Evolutionary conservation across 2,329 filamentous ascomycete genomes (phyloP).

Genomic region (Penicillium decumbens): DNA sequence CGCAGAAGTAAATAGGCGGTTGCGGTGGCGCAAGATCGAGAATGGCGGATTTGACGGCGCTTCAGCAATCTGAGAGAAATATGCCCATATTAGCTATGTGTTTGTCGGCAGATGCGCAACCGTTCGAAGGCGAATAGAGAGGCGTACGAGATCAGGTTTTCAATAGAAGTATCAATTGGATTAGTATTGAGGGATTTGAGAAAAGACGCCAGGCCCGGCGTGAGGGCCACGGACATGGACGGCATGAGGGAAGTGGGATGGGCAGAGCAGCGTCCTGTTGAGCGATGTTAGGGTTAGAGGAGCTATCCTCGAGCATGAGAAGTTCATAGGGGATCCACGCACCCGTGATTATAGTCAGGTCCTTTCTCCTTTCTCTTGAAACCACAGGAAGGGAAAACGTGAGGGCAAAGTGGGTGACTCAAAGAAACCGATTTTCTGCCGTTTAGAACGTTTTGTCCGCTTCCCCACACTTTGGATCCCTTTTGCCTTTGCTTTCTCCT

Average conservation of each 20-base stretch:
- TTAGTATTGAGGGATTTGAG: conserved; percentile 72
- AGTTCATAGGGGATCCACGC: neutral
- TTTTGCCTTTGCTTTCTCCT: conserved; percentile 10
- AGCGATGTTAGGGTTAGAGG: neutral
- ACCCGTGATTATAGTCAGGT: neutral
- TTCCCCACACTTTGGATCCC: conserved; percentile 25
- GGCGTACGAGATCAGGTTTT: conserved; percentile 73
- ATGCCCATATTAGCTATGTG: conserved; percentile 5
- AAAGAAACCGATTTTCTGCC: conserved; percentile 27
- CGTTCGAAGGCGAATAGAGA: conserved; percentile 7
- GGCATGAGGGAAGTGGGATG: conserved; percentile 49
- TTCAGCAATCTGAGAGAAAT: conserved; percentile 69
- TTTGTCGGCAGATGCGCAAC: neutral
- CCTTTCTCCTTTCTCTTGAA: neutral
- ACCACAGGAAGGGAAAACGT: neutral
- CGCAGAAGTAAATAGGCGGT: conserved; percentile 84
- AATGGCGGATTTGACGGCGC: conserved; percentile 80
- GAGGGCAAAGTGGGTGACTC: conserved; percentile 16
- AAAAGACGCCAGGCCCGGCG: conserved; percentile 72
- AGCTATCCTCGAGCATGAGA: neutral
- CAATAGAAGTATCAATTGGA: conserved; percentile 74
- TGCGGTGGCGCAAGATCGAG: conserved; percentile 82
- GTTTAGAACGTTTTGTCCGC: conserved; percentile 18
- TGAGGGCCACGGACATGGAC: conserved; percentile 52
- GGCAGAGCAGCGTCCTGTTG: neutral